Evolutionary conservation across 768 basidiomycete genomes (phyloP).

Genomic region (Filobasidium floriforme): DNA sequence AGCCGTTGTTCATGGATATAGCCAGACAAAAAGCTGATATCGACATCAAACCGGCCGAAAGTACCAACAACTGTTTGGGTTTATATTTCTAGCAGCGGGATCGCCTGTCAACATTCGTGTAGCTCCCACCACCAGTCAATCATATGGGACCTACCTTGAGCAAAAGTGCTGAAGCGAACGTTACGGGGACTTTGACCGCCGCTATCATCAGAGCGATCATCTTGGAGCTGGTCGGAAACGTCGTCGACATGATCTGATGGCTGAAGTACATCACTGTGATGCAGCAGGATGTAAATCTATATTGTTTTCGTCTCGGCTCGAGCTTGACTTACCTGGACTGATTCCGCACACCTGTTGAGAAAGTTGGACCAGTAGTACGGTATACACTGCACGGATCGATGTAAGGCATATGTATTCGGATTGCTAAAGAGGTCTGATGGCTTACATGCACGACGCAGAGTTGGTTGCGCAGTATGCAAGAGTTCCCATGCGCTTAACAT

Average conservation of each 20-base stretch:
- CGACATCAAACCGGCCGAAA: slow-evolving; percentile 66
- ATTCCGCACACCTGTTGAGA: slow-evolving; percentile 38
- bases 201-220: slow-evolving; percentile 77
- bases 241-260: slow-evolving; percentile 73
- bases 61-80: slow-evolving; percentile 57
- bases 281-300: not conserved
- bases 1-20: slow-evolving; percentile 45
- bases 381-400: slow-evolving; percentile 24
- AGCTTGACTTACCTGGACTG: slow-evolving; percentile 28
- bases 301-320: not conserved
- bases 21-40: slow-evolving; percentile 58
- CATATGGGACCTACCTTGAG: slow-evolving; percentile 57
- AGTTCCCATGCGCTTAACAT: not conserved
- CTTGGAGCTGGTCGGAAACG: slow-evolving; percentile 63
- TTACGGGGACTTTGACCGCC: slow-evolving; percentile 56
- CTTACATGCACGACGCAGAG: not conserved
- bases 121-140: not conserved
- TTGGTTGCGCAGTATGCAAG: not conserved
- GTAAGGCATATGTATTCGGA: not conserved
- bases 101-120: not conserved
- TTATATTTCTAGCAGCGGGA: slow-evolving; percentile 56
- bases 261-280: slow-evolving; percentile 71
- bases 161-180: slow-evolving; percentile 74
- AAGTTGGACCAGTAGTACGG: slow-evolving; percentile 33
- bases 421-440: not conserved